A percentile compares a stretch with the other conserved stretches of the same genome.
Evolutionary conservation across 1,139 yeast species (phyloP).

Genomic region (Nakaseomyces nivariensis): DNA sequence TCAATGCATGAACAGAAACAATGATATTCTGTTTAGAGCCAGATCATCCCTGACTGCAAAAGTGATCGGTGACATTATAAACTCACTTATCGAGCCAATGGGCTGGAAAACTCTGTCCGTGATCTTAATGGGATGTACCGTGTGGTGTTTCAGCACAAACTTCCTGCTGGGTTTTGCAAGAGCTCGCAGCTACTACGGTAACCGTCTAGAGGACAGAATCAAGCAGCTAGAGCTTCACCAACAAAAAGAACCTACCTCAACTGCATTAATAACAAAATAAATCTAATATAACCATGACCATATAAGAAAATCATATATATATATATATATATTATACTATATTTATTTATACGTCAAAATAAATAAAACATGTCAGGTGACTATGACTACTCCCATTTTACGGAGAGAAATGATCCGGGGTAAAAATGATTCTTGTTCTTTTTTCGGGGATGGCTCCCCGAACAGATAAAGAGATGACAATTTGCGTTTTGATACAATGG

Average conservation of each 20-base stretch:
- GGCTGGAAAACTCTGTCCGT: constrained; percentile 64
- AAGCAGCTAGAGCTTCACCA: background rate
- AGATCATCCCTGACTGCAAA: constrained; percentile 56
- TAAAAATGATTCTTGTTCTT: background rate
- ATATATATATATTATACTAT: too few relatives aligned
- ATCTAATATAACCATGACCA: background rate
- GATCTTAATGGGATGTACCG: constrained; percentile 23
- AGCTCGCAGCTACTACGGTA: constrained; percentile 26
- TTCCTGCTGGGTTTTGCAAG: constrained; percentile 28
- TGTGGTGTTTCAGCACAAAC: constrained; percentile 27
- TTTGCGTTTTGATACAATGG: too few relatives aligned
- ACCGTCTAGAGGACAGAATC: constrained; percentile 2
- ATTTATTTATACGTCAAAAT: background rate
- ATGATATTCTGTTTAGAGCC: constrained; percentile 66
- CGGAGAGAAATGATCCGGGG: too few relatives aligned
- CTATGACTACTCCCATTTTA: too few relatives aligned
- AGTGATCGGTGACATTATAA: constrained; percentile 70
- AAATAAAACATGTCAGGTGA: too few relatives aligned
- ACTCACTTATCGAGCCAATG: constrained; percentile 66
- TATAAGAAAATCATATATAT: too few relatives aligned
- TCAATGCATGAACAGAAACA: constrained; percentile 80
- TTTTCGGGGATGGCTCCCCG: background rate
- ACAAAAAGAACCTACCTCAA: background rate
- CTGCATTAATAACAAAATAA: background rate
- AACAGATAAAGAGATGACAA: background rate